phyloP scores from a whole-genome alignment of 169 alveolate genomes.

The Cryptosporidium meleagridis region DNA sequence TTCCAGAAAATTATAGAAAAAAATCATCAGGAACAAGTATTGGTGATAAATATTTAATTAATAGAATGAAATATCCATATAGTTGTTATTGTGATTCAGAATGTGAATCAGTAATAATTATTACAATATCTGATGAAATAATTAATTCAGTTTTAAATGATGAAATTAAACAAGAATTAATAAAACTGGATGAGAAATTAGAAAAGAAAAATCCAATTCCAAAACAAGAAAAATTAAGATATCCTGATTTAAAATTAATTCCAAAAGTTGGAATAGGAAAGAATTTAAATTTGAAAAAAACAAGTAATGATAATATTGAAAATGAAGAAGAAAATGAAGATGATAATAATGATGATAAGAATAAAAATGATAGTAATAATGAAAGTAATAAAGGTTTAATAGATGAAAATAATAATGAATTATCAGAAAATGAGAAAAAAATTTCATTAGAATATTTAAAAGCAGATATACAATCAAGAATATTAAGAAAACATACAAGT shows the following conservation, averaged over 20 bases:
- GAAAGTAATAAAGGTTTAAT: background rate
- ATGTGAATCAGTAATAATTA: conserved; percentile 21
- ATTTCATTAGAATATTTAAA: conserved; percentile 35
- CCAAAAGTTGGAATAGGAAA: background rate
- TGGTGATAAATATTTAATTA: conserved; percentile 51
- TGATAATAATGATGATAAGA: background rate
- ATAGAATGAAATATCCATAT: conserved; percentile 37
- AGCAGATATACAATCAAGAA: conserved; percentile 60
- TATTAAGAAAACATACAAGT: conserved; percentile 53
- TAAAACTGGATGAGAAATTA: conserved; percentile 7
- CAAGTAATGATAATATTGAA: background rate
- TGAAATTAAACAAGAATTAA: conserved; percentile 15
- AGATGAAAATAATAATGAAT: conserved; percentile 1
- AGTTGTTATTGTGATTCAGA: conserved; percentile 55
- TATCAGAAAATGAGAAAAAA: background rate
- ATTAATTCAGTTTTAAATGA: conserved; percentile 15
- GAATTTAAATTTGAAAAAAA: background rate
- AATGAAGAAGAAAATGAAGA: background rate
- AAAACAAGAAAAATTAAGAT: conserved; percentile 24
- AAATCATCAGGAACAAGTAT: conserved; percentile 43
- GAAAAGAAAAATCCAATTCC: conserved; percentile 49
- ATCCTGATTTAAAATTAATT: conserved; percentile 27
- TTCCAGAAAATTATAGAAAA: conserved; percentile 22
- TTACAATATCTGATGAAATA: conserved; percentile 1
- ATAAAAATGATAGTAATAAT: background rate